A percentile compares a stretch with the other conserved stretches of the same genome.
These are phyloP conservation scores for Talaromyces liani DNA, from an alignment of 495 filamentous ascomycete species.

Conservation along the genomic window DNA sequence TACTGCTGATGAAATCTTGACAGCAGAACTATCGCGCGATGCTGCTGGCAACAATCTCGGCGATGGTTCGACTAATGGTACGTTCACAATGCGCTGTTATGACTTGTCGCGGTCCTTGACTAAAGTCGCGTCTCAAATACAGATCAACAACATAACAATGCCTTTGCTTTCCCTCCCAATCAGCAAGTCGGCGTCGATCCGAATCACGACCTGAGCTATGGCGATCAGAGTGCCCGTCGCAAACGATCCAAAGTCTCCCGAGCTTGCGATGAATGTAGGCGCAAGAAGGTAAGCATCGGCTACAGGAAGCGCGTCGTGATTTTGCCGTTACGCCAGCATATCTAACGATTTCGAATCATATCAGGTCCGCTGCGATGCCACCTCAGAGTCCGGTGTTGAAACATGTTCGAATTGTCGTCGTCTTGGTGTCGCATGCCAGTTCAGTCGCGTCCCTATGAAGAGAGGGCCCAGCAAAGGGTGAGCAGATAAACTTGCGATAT, in stretches of 20 bases:
- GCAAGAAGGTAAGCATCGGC: slow-evolving; percentile 65
- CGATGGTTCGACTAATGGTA: slow-evolving; percentile 34
- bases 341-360: slow-evolving; percentile 15
- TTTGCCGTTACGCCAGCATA: neutral
- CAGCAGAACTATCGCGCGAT: slow-evolving; percentile 41
- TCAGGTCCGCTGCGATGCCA: slow-evolving; percentile 85
- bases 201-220: slow-evolving; percentile 42
- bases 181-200: slow-evolving; percentile 46
- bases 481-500: slow-evolving; percentile 9
- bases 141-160: slow-evolving; percentile 41
- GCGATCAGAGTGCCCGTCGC: slow-evolving; percentile 60
- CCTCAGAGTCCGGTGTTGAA: slow-evolving; percentile 67
- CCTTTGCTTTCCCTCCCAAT: slow-evolving; percentile 39
- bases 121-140: slow-evolving; percentile 34
- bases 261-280: slow-evolving; percentile 89
- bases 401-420: slow-evolving; percentile 83
- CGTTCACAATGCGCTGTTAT: slow-evolving; percentile 33
- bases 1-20: slow-evolving; percentile 38
- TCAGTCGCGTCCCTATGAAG: slow-evolving; percentile 91
- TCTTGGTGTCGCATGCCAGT: slow-evolving; percentile 69
- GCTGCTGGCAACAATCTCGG: slow-evolving; percentile 33
- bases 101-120: slow-evolving; percentile 10
- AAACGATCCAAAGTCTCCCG: slow-evolving; percentile 89
- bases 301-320: slow-evolving; percentile 2
- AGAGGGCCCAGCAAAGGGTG: slow-evolving; percentile 93